Percentiles rank a stretch among this genome's conserved stretches.
Evolutionary conservation across 257 asterid species (phyloP).

Genomic region (Mentha longifolia): DNA sequence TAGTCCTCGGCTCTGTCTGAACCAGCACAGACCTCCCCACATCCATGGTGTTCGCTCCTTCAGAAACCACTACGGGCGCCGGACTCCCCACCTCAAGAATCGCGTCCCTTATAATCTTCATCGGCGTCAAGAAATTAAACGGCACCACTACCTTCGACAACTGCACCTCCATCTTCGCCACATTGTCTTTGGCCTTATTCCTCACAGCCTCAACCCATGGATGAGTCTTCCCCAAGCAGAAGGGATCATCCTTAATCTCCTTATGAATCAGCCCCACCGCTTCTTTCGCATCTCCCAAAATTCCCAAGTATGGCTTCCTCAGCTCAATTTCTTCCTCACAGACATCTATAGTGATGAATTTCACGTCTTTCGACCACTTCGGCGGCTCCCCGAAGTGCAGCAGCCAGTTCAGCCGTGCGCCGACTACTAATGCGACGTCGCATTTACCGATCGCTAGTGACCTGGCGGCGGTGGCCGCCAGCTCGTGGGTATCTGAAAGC

Average conservation of each 20-base stretch:
- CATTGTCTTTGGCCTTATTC: conserved; percentile 77
- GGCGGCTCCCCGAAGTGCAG: conserved; percentile 95
- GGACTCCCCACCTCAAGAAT: conserved; percentile 67
- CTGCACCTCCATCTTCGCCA: conserved; percentile 80
- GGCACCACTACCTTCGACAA: conserved; percentile 80
- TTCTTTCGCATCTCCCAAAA: conserved; percentile 85
- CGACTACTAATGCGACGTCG: conserved; percentile 82
- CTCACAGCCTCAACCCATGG: conserved; percentile 80
- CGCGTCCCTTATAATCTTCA: conserved; percentile 92
- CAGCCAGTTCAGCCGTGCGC: conserved; percentile 91
- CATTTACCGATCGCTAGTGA: conserved; percentile 91
- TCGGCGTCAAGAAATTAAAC: conserved; percentile 81
- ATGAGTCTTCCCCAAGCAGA: conserved; percentile 75
- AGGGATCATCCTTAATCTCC: conserved; percentile 85
- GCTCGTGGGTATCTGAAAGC: conserved; percentile 73
- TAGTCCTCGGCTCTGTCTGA: conserved; percentile 88
- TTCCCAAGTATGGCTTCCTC: conserved; percentile 73
- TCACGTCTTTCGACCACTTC: conserved; percentile 82
- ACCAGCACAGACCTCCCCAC: conserved; percentile 81
- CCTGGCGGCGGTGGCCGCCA: conserved; percentile 89
- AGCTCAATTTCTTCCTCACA: conserved; percentile 71
- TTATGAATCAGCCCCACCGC: conserved; percentile 62
- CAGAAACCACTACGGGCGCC: conserved; percentile 82
- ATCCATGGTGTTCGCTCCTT: conserved; percentile 96
- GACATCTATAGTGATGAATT: conserved; percentile 76